Conservation (phyloP, 345 rosid genomes). For the Citrus trifoliata region DNA sequence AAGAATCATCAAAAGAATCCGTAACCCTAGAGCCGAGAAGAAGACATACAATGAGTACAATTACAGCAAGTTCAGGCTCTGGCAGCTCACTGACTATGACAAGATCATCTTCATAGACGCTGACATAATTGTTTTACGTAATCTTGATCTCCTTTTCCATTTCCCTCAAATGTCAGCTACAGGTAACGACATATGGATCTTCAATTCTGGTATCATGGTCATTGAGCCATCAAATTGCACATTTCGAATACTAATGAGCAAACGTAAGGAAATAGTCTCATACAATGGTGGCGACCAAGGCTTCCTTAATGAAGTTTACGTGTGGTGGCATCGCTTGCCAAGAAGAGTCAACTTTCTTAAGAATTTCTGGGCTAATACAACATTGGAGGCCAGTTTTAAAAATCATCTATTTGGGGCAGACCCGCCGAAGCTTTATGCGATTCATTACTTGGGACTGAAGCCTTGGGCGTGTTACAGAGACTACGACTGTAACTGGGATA, state of each 20-base stretch:
- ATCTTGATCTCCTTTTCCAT: slow-evolving; percentile 71
- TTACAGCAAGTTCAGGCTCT: slow-evolving; percentile 84
- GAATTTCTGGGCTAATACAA: slow-evolving; percentile 87
- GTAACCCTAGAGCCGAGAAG: slow-evolving; percentile 75
- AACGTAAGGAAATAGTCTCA: slow-evolving; percentile 60
- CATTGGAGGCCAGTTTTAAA: slow-evolving; percentile 58
- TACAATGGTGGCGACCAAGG: slow-evolving; percentile 98
- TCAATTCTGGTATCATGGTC: slow-evolving; percentile 94
- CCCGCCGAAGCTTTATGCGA: slow-evolving; percentile 71
- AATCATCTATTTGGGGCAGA: slow-evolving; percentile 69
- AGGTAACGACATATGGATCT: slow-evolving; percentile 82
- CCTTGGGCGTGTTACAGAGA: slow-evolving; percentile 95
- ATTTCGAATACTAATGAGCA: slow-evolving; percentile 57
- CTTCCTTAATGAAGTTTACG: slow-evolving; percentile 75
- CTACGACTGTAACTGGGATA: slow-evolving; percentile 87
- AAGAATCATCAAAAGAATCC: slow-evolving; percentile 59
- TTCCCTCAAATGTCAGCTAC: slow-evolving; percentile 90
- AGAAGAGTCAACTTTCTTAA: slow-evolving; percentile 75
- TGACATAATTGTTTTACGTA: slow-evolving; percentile 76
- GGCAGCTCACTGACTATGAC: slow-evolving; percentile 87
- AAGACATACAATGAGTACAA: slow-evolving; percentile 80
- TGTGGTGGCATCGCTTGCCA: slow-evolving; percentile 94
- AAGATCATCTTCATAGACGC: slow-evolving; percentile 87
- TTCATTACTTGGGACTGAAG: slow-evolving; percentile 82
- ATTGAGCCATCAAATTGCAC: slow-evolving; percentile 96